A percentile compares a stretch with the other conserved stretches of the same genome.
Conservation (phyloP, 805 yeast genomes). For the Jamesozyma piceae region DNA sequence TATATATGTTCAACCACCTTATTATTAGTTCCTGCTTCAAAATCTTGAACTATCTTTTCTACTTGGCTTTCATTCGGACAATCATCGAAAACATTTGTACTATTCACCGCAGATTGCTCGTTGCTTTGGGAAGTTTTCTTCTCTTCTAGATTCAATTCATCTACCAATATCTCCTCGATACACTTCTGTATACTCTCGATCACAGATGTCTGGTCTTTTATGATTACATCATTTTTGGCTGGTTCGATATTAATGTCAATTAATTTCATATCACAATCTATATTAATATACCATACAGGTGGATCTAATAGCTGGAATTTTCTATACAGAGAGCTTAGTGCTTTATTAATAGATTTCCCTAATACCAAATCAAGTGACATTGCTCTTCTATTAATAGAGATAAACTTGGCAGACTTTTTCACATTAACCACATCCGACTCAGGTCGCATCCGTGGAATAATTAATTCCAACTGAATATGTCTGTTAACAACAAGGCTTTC, state of each 20-base stretch:
- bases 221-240: constrained; percentile 34
- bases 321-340: constrained; percentile 21
- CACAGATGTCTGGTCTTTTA: constrained; percentile 18
- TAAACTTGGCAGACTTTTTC: constrained; percentile 20
- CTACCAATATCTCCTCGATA: not conserved
- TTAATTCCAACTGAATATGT: constrained; percentile 9
- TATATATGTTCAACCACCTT: not conserved
- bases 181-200: constrained; percentile 10
- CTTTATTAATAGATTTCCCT: constrained; percentile 26
- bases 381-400: constrained; percentile 31
- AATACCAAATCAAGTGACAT: constrained; percentile 24
- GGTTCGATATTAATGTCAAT: constrained; percentile 39
- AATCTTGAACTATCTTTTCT: not conserved
- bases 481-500: constrained; percentile 7
- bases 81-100: not conserved
- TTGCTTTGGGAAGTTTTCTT: not conserved
- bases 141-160: not conserved
- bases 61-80: not conserved
- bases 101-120: not conserved
- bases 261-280: constrained; percentile 15
- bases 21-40: not conserved
- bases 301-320: constrained; percentile 24
- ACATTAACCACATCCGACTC: constrained; percentile 17
- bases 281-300: constrained; percentile 29
- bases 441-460: constrained; percentile 32